Base-by-base conservation (phyloP, 2,329 filamentous ascomycete genomes). In the Aphanoascus verrucosus region DNA sequence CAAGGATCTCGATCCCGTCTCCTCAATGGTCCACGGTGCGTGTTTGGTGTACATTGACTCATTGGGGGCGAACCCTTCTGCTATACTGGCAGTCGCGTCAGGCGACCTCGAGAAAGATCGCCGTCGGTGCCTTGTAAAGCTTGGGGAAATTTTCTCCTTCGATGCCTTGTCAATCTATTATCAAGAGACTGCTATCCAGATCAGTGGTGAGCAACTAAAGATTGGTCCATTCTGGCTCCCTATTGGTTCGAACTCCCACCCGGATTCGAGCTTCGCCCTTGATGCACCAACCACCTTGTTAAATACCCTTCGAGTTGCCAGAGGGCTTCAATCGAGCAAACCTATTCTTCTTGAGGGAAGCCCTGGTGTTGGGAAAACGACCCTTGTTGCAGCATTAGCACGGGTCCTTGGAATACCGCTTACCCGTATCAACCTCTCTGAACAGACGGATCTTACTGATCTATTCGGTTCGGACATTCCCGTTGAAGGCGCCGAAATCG, bases 281-380 rank as follows among this genome's bases (percentile, higher is more conserved):
- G 81, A 88, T 59, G 90, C 93, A 1, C 88, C 88, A 0, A 98
- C 93, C 0, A 97, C 93, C 0, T 83, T 85, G 56, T 77, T 84
- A 48, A 99, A 98, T 64, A 85, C 86, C 0, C 91, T 97, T 82
- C 81, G 93, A 65, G 85, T 98, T 32, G 80, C 94, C 53, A 83
- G 93, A 57, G 94, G 91, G 12, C 74, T 98, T 56, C 89, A 94
- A 63, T 81, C 95, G 52, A 77, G 82, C 50, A 96, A 96, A 65
- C 91, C 93, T 2, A 91, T 98, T 52, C 77, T 98, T 5, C 79
- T 99, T 2, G 93, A 99, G 72, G 93, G 94, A 35, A 96, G 87
- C 61, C 93, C 93, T n/a, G 93, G 93, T 65, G 93, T 99, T 19
- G 93, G 93, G 53, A 99, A 98, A 73, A 99, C 93, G 0, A 94